These are phyloP conservation scores for Floccularia luteovirens DNA, from an alignment of 768 basidiomycete species.

Conservation along the genomic window DNA sequence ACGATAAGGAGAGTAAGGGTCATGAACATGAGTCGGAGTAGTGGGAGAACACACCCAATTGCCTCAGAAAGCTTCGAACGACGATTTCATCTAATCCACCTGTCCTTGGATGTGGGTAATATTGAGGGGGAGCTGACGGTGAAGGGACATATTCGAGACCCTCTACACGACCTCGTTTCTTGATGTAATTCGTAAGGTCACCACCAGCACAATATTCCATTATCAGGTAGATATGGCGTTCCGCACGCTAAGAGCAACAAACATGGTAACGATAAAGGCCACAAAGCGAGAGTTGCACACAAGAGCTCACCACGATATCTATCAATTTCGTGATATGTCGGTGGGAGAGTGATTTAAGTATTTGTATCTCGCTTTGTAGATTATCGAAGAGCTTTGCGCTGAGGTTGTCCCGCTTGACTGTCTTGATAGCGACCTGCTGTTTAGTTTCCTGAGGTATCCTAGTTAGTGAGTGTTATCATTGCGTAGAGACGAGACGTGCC, in stretches of 20 bases:
- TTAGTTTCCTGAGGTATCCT: constrained; percentile 53
- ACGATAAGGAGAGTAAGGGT: constrained; percentile 2
- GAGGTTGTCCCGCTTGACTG: constrained; percentile 81
- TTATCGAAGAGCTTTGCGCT: constrained; percentile 94
- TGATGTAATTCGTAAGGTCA: constrained; percentile 94
- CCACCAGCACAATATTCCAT: constrained; percentile 98
- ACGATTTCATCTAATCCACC: constrained; percentile 90
- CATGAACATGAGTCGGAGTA: neutral
- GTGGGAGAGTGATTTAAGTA: constrained; percentile 90
- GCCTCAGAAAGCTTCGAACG: constrained; percentile 86
- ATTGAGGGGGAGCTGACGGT: constrained; percentile 64
- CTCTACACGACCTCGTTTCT: constrained; percentile 92
- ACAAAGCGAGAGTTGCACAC: constrained; percentile 1
- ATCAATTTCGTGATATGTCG: constrained; percentile 89
- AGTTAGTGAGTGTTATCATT: no score
- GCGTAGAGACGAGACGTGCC: constrained; percentile 34
- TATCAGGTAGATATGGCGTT: constrained; percentile 83
- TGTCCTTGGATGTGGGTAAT: constrained; percentile 84
- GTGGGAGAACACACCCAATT: constrained; percentile 54
- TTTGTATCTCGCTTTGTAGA: constrained; percentile 96
- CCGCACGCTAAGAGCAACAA: constrained; percentile 47
- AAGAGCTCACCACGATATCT: constrained; percentile 73
- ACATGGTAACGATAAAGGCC: constrained; percentile 11
- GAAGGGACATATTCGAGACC: constrained; percentile 76
- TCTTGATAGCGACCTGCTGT: constrained; percentile 87